Base-by-base conservation (phyloP, 768 basidiomycete genomes). In the Panaeolus papilionaceus region DNA sequence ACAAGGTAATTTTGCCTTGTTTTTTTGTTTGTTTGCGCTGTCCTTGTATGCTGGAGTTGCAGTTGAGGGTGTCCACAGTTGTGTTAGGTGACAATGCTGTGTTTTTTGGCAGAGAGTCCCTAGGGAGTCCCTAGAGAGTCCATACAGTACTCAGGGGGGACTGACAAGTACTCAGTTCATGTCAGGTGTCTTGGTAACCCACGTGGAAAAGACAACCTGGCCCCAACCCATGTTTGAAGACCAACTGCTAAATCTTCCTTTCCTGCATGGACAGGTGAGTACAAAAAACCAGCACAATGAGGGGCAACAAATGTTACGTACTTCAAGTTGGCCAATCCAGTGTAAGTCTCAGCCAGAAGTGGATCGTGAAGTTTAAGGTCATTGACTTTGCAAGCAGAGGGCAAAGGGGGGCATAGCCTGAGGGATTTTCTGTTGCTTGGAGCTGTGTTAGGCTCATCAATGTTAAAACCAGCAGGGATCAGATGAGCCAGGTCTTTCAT, bases 281-380 rank as follows among this genome's bases (percentile, higher is more conserved):
- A n/a, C n/a, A n/a, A n/a, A n/a, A 45, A 4, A 45, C 4, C 4
- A n/a, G 44, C 6, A 12, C 6, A 45, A 45, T 14, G 44, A 45
- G 16, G 16, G 44, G n/a, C 4, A n/a, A 4, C 6, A 33, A 51
- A 39, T 39, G 38, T 7, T 2, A 54, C 47, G 2, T 16, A 66
- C 65, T 0, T 61, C 40, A 62, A 38, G 1, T 66, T 66, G 3
- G 58, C 28, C 8, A 66, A 23, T 7, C 2, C 33, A 3, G 58
- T 23, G 16, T 66, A 66, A 62, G 61, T 61, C 5, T 42, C 65
- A 8, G 14, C 40, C 23, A 66, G 14, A 0, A 66, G 18, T 9
- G 47, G 6, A 12, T 66, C 65, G 9, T 58, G 61, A 8, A 33
- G 11, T 0, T 33, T 28, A 2, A 12, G 16, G 7, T 26, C 23